Evolutionary conservation across 2,329 filamentous ascomycete species (phyloP), one percentile per base, ranked within the genome.

Genomic region (Lasiodiplodia sp.): DNA sequence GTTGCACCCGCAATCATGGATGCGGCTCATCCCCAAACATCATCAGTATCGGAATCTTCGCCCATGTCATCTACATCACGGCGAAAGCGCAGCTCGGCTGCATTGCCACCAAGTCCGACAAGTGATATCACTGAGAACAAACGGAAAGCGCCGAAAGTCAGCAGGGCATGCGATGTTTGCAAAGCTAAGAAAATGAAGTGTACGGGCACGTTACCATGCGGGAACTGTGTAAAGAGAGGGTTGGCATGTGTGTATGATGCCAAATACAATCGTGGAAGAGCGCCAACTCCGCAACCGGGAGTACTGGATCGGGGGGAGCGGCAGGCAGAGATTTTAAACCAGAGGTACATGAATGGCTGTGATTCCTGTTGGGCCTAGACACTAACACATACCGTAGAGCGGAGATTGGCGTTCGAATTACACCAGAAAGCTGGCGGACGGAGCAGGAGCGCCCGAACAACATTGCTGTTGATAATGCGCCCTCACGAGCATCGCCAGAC

Each of bases 131-230:
- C 44, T n/a, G 23, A 38, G 10, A 66, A 47, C 18, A 31, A 37
- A 25, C 47, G 37, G 1, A 66, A 73, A 40, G 71, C 71, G 44
- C 66, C 70, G 2, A 77, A 77, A 64, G 76, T 77, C 2, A 77
- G 73, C 14, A 66, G 76, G 5, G 76, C 75, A 11, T 78, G 76
- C 70, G 74, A 78, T 49, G 64, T 71, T 11, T 78, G 76, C 73
- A 78, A 77, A 60, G 51, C 72, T 49, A 76, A 73, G 58, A 78
- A 78, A 65, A 71, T 72, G 2, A 76, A 75, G 63, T 78, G 75
- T 34, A 74, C 74, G 0, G 75, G 75, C 21, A 73, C 72, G 4
- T 73, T 73, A 44, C 76, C 76, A 4, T 78, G 76, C 66, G 70
- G 68, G 18, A 75, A 53, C 11, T 78, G 75, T 51, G 67, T 44